These are phyloP conservation scores for Suillus subalutaceus DNA, from an alignment of 768 basidiomycete genomes.

Conservation along the genomic window DNA sequence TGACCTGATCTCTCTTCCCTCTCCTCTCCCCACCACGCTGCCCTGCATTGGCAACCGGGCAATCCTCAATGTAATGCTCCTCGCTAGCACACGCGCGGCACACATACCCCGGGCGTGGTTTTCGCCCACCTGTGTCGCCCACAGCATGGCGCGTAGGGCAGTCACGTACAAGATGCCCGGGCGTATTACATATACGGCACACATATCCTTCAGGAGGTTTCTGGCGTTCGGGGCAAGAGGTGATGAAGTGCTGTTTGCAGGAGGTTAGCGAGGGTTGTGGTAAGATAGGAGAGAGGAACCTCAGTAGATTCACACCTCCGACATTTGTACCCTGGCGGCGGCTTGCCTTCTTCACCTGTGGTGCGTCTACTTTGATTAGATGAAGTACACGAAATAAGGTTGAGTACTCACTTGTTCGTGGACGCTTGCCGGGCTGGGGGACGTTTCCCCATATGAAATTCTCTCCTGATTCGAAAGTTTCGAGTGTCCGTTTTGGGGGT, in stretches of 20 bases:
- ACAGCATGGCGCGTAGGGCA: slow-evolving; percentile 80
- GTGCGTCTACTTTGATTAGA: slow-evolving; percentile 17
- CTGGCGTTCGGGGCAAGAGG: slow-evolving; percentile 71
- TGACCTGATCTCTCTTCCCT: slow-evolving; percentile 55
- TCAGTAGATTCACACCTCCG: slow-evolving; percentile 76
- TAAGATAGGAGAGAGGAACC: slow-evolving; percentile 41
- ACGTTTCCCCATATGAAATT: slow-evolving; percentile 75
- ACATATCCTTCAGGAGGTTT: slow-evolving; percentile 85
- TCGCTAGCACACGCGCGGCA: slow-evolving; percentile 92
- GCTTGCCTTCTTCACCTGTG: slow-evolving; percentile 53
- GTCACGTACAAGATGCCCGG: slow-evolving; percentile 86
- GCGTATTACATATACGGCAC: slow-evolving; percentile 85
- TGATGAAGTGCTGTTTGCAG: slow-evolving; percentile 66
- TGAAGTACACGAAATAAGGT: not conserved
- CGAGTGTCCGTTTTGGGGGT: slow-evolving; percentile 56
- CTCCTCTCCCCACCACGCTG: slow-evolving; percentile 37
- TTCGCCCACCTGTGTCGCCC: slow-evolving; percentile 82
- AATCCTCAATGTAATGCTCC: slow-evolving; percentile 86
- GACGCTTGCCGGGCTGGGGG: slow-evolving; percentile 59
- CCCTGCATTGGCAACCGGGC: slow-evolving; percentile 59
- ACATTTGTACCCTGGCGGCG: slow-evolving; percentile 76
- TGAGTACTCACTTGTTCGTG: slow-evolving; percentile 49
- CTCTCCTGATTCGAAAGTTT: slow-evolving; percentile 47
- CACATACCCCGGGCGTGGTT: slow-evolving; percentile 84
- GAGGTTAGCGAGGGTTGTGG: slow-evolving; percentile 11